phyloP scores from a whole-genome alignment of 1,284 basidiomycete genomes.

The Puccinia triticina region DNA sequence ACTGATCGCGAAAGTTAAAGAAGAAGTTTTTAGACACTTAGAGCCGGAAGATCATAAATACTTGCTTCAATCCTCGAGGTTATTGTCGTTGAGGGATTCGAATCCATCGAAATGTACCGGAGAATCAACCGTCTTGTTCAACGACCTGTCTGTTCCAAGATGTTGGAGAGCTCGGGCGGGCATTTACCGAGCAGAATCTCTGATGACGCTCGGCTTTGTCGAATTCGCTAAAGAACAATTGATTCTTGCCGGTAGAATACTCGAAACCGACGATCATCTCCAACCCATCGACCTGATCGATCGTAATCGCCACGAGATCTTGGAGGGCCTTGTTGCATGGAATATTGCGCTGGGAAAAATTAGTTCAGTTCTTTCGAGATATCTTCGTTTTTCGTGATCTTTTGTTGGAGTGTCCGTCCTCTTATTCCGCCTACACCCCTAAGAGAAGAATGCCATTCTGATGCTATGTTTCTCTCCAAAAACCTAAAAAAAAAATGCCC shows the following conservation, averaged over 20 bases:
- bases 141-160: slow-evolving; percentile 24
- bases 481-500: not conserved
- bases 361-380: slow-evolving; percentile 32
- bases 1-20: slow-evolving; percentile 13
- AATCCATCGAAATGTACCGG: slow-evolving; percentile 37
- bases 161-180: slow-evolving; percentile 47
- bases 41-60: slow-evolving; percentile 16
- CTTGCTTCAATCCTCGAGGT: slow-evolving; percentile 27
- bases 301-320: slow-evolving; percentile 22
- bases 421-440: not conserved
- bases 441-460: not conserved
- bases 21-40: slow-evolving; percentile 9
- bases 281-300: slow-evolving; percentile 26
- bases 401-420: not conserved
- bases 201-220: slow-evolving; percentile 39
- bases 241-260: not conserved
- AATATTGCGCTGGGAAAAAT: slow-evolving; percentile 48
- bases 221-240: slow-evolving; percentile 28
- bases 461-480: not conserved
- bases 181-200: slow-evolving; percentile 39
- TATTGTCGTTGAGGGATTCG: slow-evolving; percentile 30
- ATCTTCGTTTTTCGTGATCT: not conserved
- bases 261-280: slow-evolving; percentile 24
- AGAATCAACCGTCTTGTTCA: slow-evolving; percentile 26
- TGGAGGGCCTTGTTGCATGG: slow-evolving; percentile 46